A percentile compares a stretch with the other conserved stretches of the same genome.
phyloP scores from a whole-genome alignment of 2,329 filamentous ascomycete genomes.

The Alternaria sp. region DNA sequence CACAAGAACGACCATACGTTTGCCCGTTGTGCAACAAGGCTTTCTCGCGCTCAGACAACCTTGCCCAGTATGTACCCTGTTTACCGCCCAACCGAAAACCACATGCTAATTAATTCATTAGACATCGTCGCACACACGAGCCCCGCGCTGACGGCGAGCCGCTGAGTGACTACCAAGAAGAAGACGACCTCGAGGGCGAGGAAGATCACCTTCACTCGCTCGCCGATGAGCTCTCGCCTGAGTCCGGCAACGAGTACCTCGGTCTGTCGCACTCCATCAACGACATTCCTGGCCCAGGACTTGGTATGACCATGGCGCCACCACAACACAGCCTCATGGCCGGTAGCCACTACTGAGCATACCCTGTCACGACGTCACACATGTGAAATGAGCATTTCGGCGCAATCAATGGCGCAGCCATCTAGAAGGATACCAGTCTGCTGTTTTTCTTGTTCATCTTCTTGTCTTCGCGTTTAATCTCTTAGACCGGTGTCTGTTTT shows the following conservation, averaged over 20 bases:
- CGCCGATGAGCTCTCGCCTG: conserved; percentile 79
- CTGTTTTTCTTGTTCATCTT: conserved; percentile 29
- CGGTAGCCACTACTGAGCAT: conserved; percentile 50
- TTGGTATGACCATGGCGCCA: conserved; percentile 50
- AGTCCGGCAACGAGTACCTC: conserved; percentile 69
- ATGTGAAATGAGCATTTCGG: conserved; percentile 32
- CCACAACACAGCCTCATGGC: conserved; percentile 53
- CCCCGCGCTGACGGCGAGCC: conserved; percentile 67
- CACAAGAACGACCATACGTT: conserved; percentile 97
- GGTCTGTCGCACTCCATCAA: conserved; percentile 39
- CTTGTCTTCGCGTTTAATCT: conserved; percentile 27
- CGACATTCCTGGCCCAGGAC: conserved; percentile 44
- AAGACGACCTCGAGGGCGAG: conserved; percentile 88
- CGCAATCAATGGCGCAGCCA: conserved; percentile 26
- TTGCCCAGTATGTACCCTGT: conserved; percentile 78
- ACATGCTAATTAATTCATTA: conserved; percentile 53
- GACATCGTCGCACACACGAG: conserved; percentile 83
- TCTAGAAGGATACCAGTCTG: conserved; percentile 28
- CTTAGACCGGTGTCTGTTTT: conserved; percentile 27
- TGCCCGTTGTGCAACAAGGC: conserved; percentile 98
- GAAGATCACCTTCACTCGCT: conserved; percentile 83
- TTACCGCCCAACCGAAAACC: conserved; percentile 15
- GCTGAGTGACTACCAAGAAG: conserved; percentile 71
- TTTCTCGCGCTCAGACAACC: conserved; percentile 97
- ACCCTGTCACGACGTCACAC: conserved; percentile 26